These are phyloP conservation scores for Pleurotus citrinopileatus DNA, from an alignment of 768 basidiomycete species.

Conservation along the genomic window DNA sequence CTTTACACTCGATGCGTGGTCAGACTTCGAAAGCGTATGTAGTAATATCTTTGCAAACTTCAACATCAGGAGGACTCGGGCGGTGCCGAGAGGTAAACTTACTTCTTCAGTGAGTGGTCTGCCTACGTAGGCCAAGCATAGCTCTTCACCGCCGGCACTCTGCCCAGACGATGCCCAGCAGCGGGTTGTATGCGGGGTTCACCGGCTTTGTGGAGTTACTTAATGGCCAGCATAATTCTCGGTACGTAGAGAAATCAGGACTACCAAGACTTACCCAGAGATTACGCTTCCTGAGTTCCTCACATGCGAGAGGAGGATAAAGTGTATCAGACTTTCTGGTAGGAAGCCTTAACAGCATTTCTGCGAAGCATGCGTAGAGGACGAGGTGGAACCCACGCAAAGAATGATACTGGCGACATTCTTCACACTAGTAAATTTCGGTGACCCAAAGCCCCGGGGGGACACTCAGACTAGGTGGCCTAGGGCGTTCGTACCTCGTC, in stretches of 20 bases:
- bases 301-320: background rate
- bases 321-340: background rate
- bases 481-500: no score
- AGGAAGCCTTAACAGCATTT: background rate
- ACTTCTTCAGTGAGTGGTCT: slow-evolving; percentile 1
- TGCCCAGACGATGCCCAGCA: background rate
- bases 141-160: slow-evolving; percentile 6
- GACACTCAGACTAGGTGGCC: no score
- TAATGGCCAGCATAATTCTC: background rate
- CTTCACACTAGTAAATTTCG: background rate
- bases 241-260: background rate
- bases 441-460: no score
- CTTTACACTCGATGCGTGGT: background rate
- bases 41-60: background rate
- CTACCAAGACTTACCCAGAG: background rate
- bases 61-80: background rate
- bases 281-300: background rate
- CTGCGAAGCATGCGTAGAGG: background rate
- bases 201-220: background rate
- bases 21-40: background rate
- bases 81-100: slow-evolving; percentile 3
- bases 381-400: background rate
- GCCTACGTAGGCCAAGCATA: slow-evolving; percentile 7
- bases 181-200: slow-evolving; percentile 1
- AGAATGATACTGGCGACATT: background rate